phyloP scores from a whole-genome alignment of 202 grass and related monocot genomes.

The Carex sylvatica region DNA sequence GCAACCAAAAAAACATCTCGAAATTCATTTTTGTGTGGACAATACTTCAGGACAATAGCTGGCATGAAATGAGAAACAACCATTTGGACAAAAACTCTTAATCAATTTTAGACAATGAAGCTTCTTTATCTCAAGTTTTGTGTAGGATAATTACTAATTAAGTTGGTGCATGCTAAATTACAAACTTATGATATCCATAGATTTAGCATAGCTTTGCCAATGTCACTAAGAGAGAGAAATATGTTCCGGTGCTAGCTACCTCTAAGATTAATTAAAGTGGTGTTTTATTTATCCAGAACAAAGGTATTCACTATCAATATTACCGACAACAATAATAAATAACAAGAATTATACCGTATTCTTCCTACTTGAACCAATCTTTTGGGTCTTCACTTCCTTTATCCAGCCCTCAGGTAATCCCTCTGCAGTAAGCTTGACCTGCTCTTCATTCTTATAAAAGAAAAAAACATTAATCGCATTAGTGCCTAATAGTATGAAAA shows the following conservation, averaged over 20 bases:
- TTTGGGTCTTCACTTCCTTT: constrained; percentile 25
- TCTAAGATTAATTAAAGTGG: background rate
- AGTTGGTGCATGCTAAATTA: background rate
- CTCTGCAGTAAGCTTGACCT: background rate
- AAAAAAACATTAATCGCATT: background rate
- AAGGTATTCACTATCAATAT: background rate
- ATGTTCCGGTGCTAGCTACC: background rate
- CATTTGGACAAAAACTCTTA: background rate
- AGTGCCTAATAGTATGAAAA: background rate
- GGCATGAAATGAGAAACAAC: background rate
- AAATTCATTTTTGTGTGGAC: background rate
- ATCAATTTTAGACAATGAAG: background rate
- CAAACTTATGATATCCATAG: background rate
- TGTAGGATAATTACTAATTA: background rate
- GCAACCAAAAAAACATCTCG: background rate
- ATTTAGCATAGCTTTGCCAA: background rate
- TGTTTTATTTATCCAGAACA: background rate
- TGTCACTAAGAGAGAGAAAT: background rate
- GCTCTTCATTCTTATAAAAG: constrained; percentile 10
- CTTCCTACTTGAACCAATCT: background rate
- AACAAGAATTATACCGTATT: constrained; percentile 26
- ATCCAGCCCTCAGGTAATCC: constrained; percentile 31
- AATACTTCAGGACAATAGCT: background rate
- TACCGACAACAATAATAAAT: background rate
- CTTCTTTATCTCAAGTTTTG: background rate